phyloP scores from a whole-genome alignment of 2,329 filamentous ascomycete species.

The Colletotrichum salicis region DNA sequence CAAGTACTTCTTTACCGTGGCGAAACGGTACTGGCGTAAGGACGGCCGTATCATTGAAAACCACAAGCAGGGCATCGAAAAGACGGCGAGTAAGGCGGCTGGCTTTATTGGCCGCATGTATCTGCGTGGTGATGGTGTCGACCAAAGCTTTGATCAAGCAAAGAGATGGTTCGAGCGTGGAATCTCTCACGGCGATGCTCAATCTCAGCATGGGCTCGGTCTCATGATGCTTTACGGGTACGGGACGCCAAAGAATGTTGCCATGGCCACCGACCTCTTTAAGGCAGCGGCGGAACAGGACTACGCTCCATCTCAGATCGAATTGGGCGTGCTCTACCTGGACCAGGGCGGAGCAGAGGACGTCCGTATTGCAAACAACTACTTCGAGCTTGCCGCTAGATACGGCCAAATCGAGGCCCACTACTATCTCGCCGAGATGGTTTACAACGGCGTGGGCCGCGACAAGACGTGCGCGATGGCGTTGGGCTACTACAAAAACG shows the following conservation, averaged over 20 bases:
- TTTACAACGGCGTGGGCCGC: conserved; percentile 80
- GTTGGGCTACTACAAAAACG: conserved; percentile 83
- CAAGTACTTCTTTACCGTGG: conserved; percentile 83
- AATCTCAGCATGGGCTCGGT: conserved; percentile 86
- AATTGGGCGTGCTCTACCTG: conserved; percentile 84
- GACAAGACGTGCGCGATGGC: conserved; percentile 83
- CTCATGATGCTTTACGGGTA: conserved; percentile 85
- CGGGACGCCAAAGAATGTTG: conserved; percentile 73
- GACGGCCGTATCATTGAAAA: conserved; percentile 80
- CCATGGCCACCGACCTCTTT: conserved; percentile 80
- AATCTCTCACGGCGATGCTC: conserved; percentile 77
- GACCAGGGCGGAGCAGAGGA: conserved; percentile 81
- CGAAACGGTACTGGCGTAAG: conserved; percentile 82
- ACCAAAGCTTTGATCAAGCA: conserved; percentile 81
- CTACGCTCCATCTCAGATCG: conserved; percentile 81
- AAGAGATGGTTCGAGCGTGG: conserved; percentile 87
- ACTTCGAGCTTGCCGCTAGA: conserved; percentile 86
- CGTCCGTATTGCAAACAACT: conserved; percentile 80
- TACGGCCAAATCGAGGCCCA: conserved; percentile 89
- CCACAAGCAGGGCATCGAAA: conserved; percentile 77
- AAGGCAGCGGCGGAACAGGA: conserved; percentile 84
- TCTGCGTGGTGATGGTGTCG: conserved; percentile 84
- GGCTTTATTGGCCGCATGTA: conserved; percentile 92
- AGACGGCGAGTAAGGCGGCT: conserved; percentile 82
- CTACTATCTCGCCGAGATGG: conserved; percentile 92